Evolutionary conservation across 768 basidiomycete species (phyloP), one percentile per base, ranked within the genome.

Genomic region (Pulveroboletus sp.): DNA sequence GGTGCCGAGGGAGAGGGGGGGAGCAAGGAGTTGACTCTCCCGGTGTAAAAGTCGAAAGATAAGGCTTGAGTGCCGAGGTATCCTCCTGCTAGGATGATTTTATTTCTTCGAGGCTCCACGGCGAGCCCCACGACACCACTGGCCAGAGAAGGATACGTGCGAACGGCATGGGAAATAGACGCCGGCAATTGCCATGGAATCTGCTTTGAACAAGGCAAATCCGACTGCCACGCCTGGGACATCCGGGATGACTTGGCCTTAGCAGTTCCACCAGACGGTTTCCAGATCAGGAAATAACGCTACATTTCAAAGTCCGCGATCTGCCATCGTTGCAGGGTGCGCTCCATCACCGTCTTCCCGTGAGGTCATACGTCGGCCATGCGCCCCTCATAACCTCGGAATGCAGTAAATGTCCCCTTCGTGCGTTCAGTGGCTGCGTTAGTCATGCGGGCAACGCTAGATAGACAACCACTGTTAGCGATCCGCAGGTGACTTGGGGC

Each of bases 311-410:
- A 37, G 23, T 45, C 43, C 52, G 46, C 43, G 54, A 48, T 5
- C 6, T 5, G 37, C 32, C 36, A 19, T 35, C 30, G 53, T 55
- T 55, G 54, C 36, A 49, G 52, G 27, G 27, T 29, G n/a, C n/a
- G n/a, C n/a, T n/a, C n/a, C n/a, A n/a, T n/a, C n/a, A n/a, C n/a
- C n/a, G n/a, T n/a, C n/a, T n/a, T n/a, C n/a, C n/a, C n/a, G n/a
- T n/a, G n/a, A n/a, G n/a, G n/a, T n/a, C n/a, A n/a, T n/a, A n/a
- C n/a, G n/a, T n/a, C n/a, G n/a, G n/a, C n/a, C n/a, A n/a, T n/a
- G n/a, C n/a, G n/a, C n/a, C n/a, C n/a, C n/a, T n/a, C n/a, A n/a
- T n/a, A n/a, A n/a, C n/a, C n/a, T n/a, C n/a, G n/a, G n/a, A n/a
- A n/a, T n/a, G n/a, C n/a, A n/a, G n/a, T n/a, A n/a, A n/a, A n/a